A percentile compares a stretch with the other conserved stretches of the same genome.
Conservation (phyloP, 495 filamentous ascomycete species). For the Aspergillus saccharolyticus region DNA sequence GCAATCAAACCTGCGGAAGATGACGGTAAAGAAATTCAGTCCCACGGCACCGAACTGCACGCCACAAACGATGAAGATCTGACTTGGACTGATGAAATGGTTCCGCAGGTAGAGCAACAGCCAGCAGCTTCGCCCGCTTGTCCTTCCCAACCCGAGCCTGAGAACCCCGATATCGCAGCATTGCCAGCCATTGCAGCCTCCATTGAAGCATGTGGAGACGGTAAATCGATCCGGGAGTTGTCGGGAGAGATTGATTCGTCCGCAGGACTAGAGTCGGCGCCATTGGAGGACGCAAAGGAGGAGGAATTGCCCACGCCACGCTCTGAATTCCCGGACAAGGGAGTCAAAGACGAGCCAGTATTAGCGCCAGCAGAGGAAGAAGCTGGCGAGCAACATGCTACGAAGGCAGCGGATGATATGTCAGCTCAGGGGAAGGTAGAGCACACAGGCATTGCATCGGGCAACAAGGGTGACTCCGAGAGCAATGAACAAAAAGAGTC, state of each 20-base stretch:
- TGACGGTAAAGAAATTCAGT: constrained; percentile 49
- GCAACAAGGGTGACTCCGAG: background rate
- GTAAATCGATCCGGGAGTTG: background rate
- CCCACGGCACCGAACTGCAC: constrained; percentile 39
- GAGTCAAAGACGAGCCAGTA: background rate
- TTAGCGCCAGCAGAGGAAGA: background rate
- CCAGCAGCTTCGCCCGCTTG: constrained; percentile 35
- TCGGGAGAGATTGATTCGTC: constrained; percentile 2
- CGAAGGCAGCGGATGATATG: background rate
- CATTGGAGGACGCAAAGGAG: background rate
- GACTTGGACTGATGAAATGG: constrained; percentile 47
- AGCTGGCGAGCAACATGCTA: background rate
- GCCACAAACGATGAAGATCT: constrained; percentile 35
- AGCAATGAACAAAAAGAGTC: background rate
- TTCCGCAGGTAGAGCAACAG: constrained; percentile 47
- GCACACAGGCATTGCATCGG: background rate
- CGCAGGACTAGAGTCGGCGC: constrained; percentile 3
- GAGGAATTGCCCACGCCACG: background rate
- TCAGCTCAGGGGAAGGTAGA: background rate
- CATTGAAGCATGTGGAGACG: constrained; percentile 11
- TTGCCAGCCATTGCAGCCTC: constrained; percentile 14
- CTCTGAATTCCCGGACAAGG: constrained; percentile 2
- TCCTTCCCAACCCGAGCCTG: constrained; percentile 35
- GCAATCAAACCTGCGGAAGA: constrained; percentile 40
- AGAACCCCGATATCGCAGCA: constrained; percentile 16